Evolutionary conservation across 306 rosid species (phyloP).

Genomic region (Pyrus betulifolia): DNA sequence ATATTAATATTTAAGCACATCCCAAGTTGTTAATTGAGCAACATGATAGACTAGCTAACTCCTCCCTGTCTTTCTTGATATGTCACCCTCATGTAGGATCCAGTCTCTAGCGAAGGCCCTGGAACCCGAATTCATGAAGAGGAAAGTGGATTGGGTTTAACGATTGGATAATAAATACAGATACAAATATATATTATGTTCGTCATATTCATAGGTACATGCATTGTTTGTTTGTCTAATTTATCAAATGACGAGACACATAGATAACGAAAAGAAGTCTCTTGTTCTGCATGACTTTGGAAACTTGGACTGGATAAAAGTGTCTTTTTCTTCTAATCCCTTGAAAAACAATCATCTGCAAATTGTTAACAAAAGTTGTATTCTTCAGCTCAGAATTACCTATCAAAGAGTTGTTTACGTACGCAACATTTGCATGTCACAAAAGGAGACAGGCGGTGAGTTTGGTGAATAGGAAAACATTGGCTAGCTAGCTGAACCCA

Average conservation of each 20-base stretch:
- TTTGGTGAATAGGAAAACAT: neutral
- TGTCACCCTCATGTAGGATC: neutral
- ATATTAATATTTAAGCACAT: neutral
- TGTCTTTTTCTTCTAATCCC: constrained; percentile 5
- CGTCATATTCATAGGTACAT: neutral
- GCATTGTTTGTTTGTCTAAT: neutral
- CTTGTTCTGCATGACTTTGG: neutral
- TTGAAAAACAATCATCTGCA: neutral
- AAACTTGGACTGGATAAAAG: neutral
- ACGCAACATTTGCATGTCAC: neutral
- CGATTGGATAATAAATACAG: neutral
- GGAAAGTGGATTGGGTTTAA: neutral
- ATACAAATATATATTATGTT: no score
- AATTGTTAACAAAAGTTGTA: neutral
- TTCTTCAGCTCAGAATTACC: neutral
- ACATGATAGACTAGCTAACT: neutral
- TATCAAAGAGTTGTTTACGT: neutral
- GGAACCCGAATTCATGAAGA: neutral
- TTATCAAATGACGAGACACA: neutral
- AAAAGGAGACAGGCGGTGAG: neutral
- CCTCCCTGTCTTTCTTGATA: neutral
- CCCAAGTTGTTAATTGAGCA: neutral
- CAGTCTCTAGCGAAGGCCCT: neutral
- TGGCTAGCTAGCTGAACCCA: neutral
- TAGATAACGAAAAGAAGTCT: neutral